These are phyloP conservation scores for Hypomontagnella monticulosa DNA, from an alignment of 495 filamentous ascomycete species.

Conservation along the genomic window DNA sequence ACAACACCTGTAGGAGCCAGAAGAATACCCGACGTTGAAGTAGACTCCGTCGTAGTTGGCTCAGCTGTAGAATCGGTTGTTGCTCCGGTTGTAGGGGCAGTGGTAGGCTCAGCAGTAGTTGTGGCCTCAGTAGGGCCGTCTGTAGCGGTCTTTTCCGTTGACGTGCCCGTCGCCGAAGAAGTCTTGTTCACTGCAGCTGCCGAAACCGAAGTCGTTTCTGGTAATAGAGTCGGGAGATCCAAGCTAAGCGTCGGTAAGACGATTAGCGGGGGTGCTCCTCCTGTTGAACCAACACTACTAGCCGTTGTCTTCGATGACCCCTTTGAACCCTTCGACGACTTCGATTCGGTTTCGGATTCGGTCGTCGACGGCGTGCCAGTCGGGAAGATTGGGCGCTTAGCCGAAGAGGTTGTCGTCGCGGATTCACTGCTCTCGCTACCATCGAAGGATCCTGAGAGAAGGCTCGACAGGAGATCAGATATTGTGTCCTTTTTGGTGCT, in stretches of 20 bases:
- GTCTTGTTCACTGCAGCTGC: conserved; percentile 19
- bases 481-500: conserved; percentile 47
- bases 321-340: background rate
- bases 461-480: conserved; percentile 42
- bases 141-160: background rate
- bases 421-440: conserved; percentile 17
- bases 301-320: conserved; percentile 6
- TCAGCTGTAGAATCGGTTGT: conserved; percentile 25
- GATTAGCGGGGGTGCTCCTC: conserved; percentile 29
- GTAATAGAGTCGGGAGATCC: conserved; percentile 18
- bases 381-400: conserved; percentile 8
- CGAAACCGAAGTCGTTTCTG: conserved; percentile 22
- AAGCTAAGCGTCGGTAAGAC: conserved; percentile 38
- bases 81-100: conserved; percentile 27
- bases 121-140: conserved; percentile 5
- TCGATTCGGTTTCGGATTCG: conserved; percentile 26
- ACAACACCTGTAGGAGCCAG: conserved; percentile 49
- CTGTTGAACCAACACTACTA: conserved; percentile 25
- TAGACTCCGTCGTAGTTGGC: conserved; percentile 26
- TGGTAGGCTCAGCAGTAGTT: conserved; percentile 5
- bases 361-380: conserved; percentile 11
- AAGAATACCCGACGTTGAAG: conserved; percentile 46
- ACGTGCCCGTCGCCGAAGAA: background rate
- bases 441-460: conserved; percentile 22
- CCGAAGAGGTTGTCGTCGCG: conserved; percentile 21